Conservation (phyloP, 2,329 filamentous ascomycete species). For the Aspergillus sclerotialis region DNA sequence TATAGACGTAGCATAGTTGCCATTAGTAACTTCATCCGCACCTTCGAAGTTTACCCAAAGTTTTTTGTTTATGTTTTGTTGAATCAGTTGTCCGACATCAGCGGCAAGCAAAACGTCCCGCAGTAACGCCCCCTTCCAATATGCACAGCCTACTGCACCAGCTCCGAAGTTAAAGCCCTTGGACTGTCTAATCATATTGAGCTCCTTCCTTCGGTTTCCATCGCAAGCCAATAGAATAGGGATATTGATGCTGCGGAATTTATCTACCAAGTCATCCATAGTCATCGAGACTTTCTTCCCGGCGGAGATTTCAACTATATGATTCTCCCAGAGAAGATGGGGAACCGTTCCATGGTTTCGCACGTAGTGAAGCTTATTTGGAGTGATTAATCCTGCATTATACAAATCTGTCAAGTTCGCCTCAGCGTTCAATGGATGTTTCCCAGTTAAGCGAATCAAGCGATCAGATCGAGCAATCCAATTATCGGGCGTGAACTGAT, state of each 20-base stretch:
- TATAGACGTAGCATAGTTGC: constrained; percentile 44
- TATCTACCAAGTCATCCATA: constrained; percentile 41
- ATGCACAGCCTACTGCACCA: constrained; percentile 43
- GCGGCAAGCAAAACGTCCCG: constrained; percentile 40
- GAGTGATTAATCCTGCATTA: constrained; percentile 45
- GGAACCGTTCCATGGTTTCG: constrained; percentile 50
- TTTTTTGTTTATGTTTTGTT: constrained; percentile 11
- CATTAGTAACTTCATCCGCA: constrained; percentile 41
- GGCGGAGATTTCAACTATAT: constrained; percentile 40
- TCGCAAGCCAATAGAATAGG: constrained; percentile 44
- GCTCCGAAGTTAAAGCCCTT: constrained; percentile 45
- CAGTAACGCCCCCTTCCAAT: constrained; percentile 44
- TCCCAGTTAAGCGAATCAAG: constrained; percentile 46
- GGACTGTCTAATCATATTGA: constrained; percentile 44
- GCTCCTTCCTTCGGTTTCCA: constrained; percentile 46
- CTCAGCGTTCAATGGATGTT: constrained; percentile 49
- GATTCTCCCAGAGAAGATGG: constrained; percentile 43
- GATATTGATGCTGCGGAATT: constrained; percentile 43
- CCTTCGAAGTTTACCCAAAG: constrained; percentile 47
- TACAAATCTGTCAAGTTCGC: constrained; percentile 36
- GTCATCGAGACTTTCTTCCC: constrained; percentile 30
- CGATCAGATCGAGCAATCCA: constrained; percentile 45
- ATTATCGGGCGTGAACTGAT: constrained; percentile 48
- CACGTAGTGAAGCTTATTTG: constrained; percentile 47
- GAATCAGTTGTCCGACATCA: constrained; percentile 23